Base-by-base conservation (phyloP, 495 filamentous ascomycete species). In the Neurospora sublineolata region DNA sequence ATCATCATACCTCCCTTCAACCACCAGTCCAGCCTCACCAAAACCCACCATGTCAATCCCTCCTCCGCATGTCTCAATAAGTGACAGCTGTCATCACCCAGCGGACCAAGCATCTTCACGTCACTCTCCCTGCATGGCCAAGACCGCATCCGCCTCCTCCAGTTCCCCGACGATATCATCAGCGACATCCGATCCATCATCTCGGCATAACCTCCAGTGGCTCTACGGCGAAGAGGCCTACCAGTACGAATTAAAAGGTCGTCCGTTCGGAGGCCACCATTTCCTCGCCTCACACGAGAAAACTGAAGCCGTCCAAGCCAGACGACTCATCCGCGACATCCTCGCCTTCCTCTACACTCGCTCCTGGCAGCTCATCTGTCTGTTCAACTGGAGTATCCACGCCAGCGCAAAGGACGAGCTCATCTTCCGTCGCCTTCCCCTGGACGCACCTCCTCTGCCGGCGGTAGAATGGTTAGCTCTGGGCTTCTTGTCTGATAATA, bases 161-260 rank as follows among this genome's bases (percentile, higher is more conserved):
- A 70, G 67, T 75, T 78, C 68, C 76, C 73, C 14, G 14, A 68
- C 18, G 36, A 60, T 16, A 39, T 75, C 44, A 68, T 77, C 46
- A 67, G 77, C 27, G 76, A 78, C 68, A 42, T 83, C 6, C 77
- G 78, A 16, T 46, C 79, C 3, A 40, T 79, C 39, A 71, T 82
- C 33, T 72, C 78, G 7, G 73, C 4, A 68, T 78, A 40, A 42
- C 73, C 16, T 46, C 64, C 3, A 30, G 37, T 9, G 39, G 60
- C 14, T 14, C 16, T 67, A 44, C 36, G 67, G 27, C n/a, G 37
- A 64, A 3, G 46, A 58, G 11, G 41, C 70, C 14, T 72, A 70
- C 71, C 60, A 75, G 41, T 76, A 60, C 67, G 69, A 74, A 18
- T 23, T 76, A 23, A 76, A 72, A 64, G 73, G 70, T 7, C 41